Base-by-base conservation (phyloP, 169 alveolate species). In the Plasmodium gonderi region DNA sequence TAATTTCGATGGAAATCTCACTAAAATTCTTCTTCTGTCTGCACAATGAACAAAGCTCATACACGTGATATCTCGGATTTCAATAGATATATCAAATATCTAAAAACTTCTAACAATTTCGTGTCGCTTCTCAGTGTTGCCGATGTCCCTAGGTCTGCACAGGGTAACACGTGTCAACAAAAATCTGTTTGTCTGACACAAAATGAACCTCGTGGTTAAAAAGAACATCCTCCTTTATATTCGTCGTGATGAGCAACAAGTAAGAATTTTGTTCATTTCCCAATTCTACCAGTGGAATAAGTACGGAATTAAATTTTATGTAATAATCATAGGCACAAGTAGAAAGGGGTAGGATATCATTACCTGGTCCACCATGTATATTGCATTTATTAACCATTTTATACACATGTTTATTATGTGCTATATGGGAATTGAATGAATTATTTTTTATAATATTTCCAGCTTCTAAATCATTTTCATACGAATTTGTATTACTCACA, bases 271-370 rank as follows among this genome's bases (percentile, higher is more conserved):
- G 36, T 14, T 64, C 65, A 29, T 65, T 44, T 49, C 74, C 94
- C 80, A 90, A 36, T 36, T 90, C 83, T 8, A 79, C 81, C 72
- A 90, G 14, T 1, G 94, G 81, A 51, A 90, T 90, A 49, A 90
- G 49, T 17, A 90, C 76, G 31, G 94, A 90, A 65, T 90, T 90
- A 65, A 77, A 78, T 65, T 90, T 90, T 5, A 90, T 79, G 33
- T 90, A 90, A 23, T 90, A 90, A 90, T 90, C 94, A 29, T 90
- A 90, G 0, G 91, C 94, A 67, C 94, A 90, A 17, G 94, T 78
- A 9, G 94, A 90, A 65, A 90, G 76, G 1, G 94, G 94, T 4
- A 90, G 77, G 4, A 90, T 79, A 17, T 90, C 82, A 90, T 90
- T 77, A 12, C 81, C 81, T 65, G 90, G 42, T 4, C 90, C 79